A percentile compares a stretch with the other conserved stretches of the same genome.
Evolutionary conservation across 2,329 filamentous ascomycete species (phyloP).

Genomic region (Fusarium xyrophilum): DNA sequence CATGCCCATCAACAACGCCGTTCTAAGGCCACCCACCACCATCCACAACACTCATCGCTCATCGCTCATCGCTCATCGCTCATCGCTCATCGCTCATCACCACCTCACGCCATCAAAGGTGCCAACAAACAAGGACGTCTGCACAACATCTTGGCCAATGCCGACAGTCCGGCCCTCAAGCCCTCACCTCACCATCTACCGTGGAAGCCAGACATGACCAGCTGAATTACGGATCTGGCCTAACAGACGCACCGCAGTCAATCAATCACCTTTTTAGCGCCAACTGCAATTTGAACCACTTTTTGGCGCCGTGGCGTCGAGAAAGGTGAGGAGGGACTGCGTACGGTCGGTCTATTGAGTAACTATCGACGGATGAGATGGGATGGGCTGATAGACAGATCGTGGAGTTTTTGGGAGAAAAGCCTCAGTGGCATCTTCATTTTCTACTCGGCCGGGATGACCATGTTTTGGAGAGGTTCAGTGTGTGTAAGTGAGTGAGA

Average conservation of each 20-base stretch:
- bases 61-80: background rate
- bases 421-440: background rate
- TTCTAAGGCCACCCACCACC: conserved; percentile 17
- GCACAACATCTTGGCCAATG: background rate
- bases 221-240: conserved; percentile 3
- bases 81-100: background rate
- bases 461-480: background rate
- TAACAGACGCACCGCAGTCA: background rate
- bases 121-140: background rate
- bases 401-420: background rate
- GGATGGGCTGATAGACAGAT: no score
- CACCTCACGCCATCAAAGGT: background rate
- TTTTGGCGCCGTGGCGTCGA: conserved; percentile 10
- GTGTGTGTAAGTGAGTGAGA: background rate
- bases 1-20: background rate
- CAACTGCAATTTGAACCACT: background rate
- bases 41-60: background rate
- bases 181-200: background rate
- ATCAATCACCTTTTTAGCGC: background rate
- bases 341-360: conserved; percentile 1
- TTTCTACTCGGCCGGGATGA: background rate
- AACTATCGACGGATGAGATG: conserved; percentile 5
- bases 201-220: background rate
- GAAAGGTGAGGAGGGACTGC: background rate
- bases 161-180: conserved; percentile 3